Evolutionary conservation across 768 basidiomycete genomes (phyloP), one percentile per base, ranked within the genome.

Genomic region (Leccinum sublutescens): DNA sequence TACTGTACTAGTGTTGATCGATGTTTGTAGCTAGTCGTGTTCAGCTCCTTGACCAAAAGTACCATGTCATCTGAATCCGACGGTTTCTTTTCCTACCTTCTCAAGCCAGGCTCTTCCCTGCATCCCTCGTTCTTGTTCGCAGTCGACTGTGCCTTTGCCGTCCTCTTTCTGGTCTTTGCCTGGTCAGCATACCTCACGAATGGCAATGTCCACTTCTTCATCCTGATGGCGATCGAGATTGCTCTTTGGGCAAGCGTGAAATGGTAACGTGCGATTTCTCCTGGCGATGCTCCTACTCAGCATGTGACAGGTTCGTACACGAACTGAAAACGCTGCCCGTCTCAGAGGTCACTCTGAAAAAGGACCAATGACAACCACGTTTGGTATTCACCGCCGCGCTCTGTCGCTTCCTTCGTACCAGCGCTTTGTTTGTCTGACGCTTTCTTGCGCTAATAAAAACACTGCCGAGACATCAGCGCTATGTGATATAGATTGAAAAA

Each of bases 401-500:
- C 78, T 82, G 57, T 87, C 85, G 64, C 78, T 84, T 56, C 83
- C 84, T 66, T 95, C 93, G 74, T 93, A 88, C 95, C 95, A 97
- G 55, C 75, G 75, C 74, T 93, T 95, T 63, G 87, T 88, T 62
- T 80, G 77, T 68, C 84, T 86, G 49, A 85, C 82, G 60, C 89
- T 91, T 58, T 93, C 90, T 68, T 95, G 93, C 15, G 92, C 93
- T 62, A 93, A 76, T 11, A 84, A 76, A 72, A 96, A 97, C 58
- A 97, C 95, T 97, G 60, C 17, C 31, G 33, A 49, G 29, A 23
- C 45, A 64, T 63, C 64, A 64, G 57, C 36, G 31, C 50, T 27
- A 45, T 50, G 21, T 31, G 25, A 12, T 33, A 31, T 43, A n/a
- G 23, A 56, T 52, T 12, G 15, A 56, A 54, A 21, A 50, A 21